phyloP scores from a whole-genome alignment of 352 stramenopile genomes.

The Phytophthora aleatoria region DNA sequence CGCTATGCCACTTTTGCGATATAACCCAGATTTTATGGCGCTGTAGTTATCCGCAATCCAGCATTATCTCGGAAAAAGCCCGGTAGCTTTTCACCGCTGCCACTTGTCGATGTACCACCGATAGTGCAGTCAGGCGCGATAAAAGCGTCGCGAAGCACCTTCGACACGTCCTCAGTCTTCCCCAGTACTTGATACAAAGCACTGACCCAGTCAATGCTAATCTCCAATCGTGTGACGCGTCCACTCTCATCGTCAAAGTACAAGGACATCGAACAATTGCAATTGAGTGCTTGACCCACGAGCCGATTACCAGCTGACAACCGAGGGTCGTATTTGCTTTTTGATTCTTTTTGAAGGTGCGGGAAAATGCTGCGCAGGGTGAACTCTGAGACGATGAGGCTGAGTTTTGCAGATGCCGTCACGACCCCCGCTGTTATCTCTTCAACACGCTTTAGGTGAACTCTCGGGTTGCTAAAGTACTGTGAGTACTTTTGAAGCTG shows the following conservation, averaged over 20 bases:
- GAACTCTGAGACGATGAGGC: neutral
- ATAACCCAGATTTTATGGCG: too few relatives aligned
- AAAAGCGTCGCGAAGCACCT: neutral
- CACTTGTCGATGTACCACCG: neutral
- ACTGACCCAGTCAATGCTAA: neutral
- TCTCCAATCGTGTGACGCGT: neutral
- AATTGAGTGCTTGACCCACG: neutral
- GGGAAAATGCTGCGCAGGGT: constrained; percentile 1
- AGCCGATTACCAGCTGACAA: neutral
- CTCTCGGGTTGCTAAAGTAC: neutral
- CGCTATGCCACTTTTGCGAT: too few relatives aligned
- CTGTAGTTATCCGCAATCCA: too few relatives aligned
- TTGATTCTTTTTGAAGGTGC: neutral
- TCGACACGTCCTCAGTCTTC: neutral
- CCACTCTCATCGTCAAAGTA: neutral
- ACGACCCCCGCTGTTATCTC: neutral
- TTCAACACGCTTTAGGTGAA: neutral
- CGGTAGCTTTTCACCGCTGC: neutral
- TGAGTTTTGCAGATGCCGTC: neutral
- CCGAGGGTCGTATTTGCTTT: neutral
- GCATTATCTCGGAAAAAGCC: too few relatives aligned
- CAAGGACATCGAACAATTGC: neutral
- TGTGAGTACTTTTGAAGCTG: constrained; percentile 1
- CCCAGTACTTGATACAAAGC: neutral
- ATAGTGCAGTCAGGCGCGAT: neutral